These are phyloP conservation scores for Citeromyces hawaiiensis DNA, from an alignment of 1,139 yeast species.

Conservation along the genomic window DNA sequence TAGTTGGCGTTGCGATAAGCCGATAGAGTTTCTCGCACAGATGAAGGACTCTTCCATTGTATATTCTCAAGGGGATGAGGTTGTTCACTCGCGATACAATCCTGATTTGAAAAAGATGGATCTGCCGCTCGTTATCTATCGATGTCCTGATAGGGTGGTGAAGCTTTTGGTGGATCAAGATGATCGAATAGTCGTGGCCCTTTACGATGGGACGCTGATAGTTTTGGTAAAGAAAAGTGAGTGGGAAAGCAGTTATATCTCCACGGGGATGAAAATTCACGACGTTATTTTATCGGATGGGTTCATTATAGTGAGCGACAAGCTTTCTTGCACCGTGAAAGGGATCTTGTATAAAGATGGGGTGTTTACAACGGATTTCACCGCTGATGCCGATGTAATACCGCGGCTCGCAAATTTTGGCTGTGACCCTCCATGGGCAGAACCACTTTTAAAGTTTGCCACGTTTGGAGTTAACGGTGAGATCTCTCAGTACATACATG, in stretches of 20 bases:
- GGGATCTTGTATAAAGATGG: not conserved
- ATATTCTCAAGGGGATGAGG: not conserved
- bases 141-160: not conserved
- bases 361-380: not conserved
- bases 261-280: not conserved
- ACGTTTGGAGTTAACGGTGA: not conserved
- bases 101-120: not conserved
- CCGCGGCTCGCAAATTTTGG: not conserved
- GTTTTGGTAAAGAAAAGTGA: not conserved
- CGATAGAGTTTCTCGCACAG: not conserved
- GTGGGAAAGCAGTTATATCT: not conserved
- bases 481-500: not conserved
- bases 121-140: not conserved
- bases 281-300: not conserved
- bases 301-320: not conserved
- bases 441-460: not conserved
- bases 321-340: not conserved
- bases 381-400: not conserved
- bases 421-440: not conserved
- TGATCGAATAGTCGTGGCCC: not conserved
- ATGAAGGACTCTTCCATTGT: not conserved
- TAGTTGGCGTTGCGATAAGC: constrained; percentile 1
- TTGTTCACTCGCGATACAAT: not conserved
- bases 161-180: not conserved
- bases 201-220: not conserved